Evolutionary conservation across 2,329 filamentous ascomycete species (phyloP).

Genomic region (Aspergillus sp.): DNA sequence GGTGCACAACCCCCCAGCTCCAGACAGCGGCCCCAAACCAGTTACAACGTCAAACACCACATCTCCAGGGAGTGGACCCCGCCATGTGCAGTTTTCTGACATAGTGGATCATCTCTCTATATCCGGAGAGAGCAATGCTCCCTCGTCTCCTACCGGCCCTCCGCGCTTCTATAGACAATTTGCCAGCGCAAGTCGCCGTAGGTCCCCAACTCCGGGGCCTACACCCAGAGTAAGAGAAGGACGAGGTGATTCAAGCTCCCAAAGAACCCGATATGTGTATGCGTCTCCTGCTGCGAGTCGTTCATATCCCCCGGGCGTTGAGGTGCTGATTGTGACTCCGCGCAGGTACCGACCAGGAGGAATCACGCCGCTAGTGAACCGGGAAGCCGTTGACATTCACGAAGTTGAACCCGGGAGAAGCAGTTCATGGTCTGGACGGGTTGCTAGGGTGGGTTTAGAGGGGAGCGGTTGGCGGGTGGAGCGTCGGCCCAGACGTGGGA

Average conservation of each 20-base stretch:
- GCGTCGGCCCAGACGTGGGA: background rate
- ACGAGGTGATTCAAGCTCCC: too few relatives aligned
- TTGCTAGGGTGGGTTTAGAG: too few relatives aligned
- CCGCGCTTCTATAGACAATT: background rate
- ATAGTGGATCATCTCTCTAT: background rate
- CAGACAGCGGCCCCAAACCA: background rate
- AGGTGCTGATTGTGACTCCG: background rate
- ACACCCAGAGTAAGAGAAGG: background rate
- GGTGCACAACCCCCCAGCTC: background rate
- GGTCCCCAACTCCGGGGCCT: background rate
- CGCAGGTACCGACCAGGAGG: background rate
- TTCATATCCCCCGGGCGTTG: too few relatives aligned
- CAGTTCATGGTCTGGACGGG: too few relatives aligned
- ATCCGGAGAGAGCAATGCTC: background rate
- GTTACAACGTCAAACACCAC: too few relatives aligned
- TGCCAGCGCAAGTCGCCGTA: background rate
- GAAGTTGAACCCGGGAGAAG: too few relatives aligned
- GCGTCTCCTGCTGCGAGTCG: background rate
- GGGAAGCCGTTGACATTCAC: too few relatives aligned
- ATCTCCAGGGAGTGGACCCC: background rate
- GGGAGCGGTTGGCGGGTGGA: background rate
- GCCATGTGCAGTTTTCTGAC: slow-evolving; percentile 4
- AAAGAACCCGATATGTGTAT: background rate
- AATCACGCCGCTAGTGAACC: too few relatives aligned
- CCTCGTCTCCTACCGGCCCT: background rate